Evolutionary conservation across 257 asterid species (phyloP).

Genomic region (Echites panduratus): DNA sequence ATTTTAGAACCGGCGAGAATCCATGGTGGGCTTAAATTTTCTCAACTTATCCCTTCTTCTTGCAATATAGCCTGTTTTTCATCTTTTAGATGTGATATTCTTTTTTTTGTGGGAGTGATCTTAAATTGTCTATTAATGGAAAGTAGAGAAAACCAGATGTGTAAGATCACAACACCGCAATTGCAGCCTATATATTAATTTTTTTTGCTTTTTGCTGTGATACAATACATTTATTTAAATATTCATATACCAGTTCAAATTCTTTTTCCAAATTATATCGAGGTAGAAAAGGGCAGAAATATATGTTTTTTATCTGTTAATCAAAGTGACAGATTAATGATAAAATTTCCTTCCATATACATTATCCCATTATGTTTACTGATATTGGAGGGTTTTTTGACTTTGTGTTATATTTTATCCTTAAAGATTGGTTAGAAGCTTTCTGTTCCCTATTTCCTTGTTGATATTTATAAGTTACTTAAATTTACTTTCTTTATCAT

Average conservation of each 20-base stretch:
- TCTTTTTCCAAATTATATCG: neutral
- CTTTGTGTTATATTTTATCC: too few relatives aligned
- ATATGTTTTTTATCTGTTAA: neutral
- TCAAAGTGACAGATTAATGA: neutral
- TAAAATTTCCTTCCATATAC: neutral
- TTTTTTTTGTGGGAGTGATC: slow-evolving; percentile 6
- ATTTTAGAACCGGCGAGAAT: slow-evolving; percentile 80
- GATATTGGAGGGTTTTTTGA: neutral
- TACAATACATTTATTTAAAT: slow-evolving; percentile 3
- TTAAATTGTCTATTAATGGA: neutral
- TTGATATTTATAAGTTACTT: too few relatives aligned
- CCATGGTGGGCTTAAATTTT: slow-evolving; percentile 80
- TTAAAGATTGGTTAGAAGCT: too few relatives aligned
- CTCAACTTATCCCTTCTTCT: neutral
- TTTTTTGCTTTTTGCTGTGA: neutral
- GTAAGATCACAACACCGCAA: slow-evolving; percentile 5
- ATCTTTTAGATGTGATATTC: neutral
- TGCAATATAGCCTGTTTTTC: too few relatives aligned
- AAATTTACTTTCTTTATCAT: too few relatives aligned
- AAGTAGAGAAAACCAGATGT: slow-evolving; percentile 4
- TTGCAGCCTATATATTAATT: slow-evolving; percentile 3
- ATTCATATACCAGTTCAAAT: neutral
- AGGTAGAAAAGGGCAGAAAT: neutral
- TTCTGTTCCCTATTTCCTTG: too few relatives aligned
- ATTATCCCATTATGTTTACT: neutral